phyloP scores from a whole-genome alignment of 305 asterid species.

The Nicotiana rustica region DNA sequence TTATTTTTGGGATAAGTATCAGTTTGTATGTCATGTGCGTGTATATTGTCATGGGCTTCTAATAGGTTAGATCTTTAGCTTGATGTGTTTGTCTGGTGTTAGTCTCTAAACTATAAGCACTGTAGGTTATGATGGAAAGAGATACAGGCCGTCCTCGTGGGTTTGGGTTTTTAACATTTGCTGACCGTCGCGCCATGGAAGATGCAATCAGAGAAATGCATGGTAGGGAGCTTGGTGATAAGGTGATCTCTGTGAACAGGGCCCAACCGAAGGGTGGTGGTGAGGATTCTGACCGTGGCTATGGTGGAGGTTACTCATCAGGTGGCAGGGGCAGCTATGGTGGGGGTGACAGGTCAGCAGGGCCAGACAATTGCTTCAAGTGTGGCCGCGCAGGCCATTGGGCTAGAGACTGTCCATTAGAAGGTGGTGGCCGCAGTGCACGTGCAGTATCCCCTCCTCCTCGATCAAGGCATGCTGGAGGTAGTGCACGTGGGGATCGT shows the following conservation, averaged over 20 bases:
- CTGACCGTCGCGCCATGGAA: constrained; percentile 92
- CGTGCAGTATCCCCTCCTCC: constrained; percentile 72
- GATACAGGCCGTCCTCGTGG: constrained; percentile 99
- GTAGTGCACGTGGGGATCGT: constrained; percentile 63
- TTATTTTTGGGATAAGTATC: neutral
- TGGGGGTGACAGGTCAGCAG: constrained; percentile 75
- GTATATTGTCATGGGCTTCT: constrained; percentile 9
- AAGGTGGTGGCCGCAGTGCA: constrained; percentile 68
- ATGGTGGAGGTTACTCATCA: constrained; percentile 56
- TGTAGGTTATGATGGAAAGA: constrained; percentile 90
- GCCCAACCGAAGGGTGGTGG: constrained; percentile 89
- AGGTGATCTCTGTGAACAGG: constrained; percentile 90
- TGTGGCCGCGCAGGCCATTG: constrained; percentile 99
- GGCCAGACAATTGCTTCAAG: constrained; percentile 95
- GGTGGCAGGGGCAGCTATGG: constrained; percentile 54
- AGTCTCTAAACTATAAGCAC: constrained; percentile 19
- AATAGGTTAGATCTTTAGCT: neutral
- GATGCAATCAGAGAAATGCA: constrained; percentile 95
- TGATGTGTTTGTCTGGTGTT: constrained; percentile 37
- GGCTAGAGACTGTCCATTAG: constrained; percentile 97
- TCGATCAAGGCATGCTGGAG: constrained; percentile 65
- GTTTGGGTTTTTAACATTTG: constrained; percentile 93
- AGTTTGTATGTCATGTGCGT: neutral
- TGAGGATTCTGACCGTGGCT: constrained; percentile 75
- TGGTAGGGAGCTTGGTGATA: constrained; percentile 89